These are phyloP conservation scores for Botrytis byssoidea DNA, from an alignment of 2,329 filamentous ascomycete genomes.

Conservation along the genomic window DNA sequence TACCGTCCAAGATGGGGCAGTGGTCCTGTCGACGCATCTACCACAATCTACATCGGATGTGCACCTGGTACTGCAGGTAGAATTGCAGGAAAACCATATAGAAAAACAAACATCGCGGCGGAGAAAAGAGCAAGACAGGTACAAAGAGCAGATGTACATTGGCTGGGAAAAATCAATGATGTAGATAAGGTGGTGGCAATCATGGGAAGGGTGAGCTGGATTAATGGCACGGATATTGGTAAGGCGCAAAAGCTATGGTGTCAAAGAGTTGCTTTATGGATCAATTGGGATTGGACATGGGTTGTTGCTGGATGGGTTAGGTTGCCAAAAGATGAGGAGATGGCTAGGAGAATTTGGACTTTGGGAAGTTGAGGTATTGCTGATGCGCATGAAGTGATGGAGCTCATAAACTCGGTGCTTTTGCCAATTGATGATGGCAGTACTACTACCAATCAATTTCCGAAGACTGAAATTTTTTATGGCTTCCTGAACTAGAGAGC, in stretches of 20 bases:
- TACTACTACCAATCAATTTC: neutral
- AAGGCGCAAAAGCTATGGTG: neutral
- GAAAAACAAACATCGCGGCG: neutral
- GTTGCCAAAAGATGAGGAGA: neutral
- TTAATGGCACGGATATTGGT: too few relatives aligned
- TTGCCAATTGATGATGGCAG: neutral
- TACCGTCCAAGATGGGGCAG: neutral
- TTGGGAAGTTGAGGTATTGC: neutral
- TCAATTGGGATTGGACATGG: neutral
- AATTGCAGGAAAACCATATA: neutral
- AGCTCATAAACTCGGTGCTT: too few relatives aligned
- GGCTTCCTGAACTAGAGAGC: neutral
- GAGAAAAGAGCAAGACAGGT: neutral
- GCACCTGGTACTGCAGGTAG: neutral
- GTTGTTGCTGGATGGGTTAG: neutral
- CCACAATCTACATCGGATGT: conserved; percentile 8
- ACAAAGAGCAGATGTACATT: neutral
- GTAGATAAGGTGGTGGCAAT: neutral
- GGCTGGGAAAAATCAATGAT: neutral
- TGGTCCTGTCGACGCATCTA: neutral
- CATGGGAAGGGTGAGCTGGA: neutral
- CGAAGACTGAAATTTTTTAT: neutral
- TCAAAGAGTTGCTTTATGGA: neutral
- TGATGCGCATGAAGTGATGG: neutral
- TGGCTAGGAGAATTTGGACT: neutral